Percentiles rank a stretch among this genome's conserved stretches.
Evolutionary conservation across 2,329 filamentous ascomycete species (phyloP).

Genomic region (Ceratocystis eucalypticola): DNA sequence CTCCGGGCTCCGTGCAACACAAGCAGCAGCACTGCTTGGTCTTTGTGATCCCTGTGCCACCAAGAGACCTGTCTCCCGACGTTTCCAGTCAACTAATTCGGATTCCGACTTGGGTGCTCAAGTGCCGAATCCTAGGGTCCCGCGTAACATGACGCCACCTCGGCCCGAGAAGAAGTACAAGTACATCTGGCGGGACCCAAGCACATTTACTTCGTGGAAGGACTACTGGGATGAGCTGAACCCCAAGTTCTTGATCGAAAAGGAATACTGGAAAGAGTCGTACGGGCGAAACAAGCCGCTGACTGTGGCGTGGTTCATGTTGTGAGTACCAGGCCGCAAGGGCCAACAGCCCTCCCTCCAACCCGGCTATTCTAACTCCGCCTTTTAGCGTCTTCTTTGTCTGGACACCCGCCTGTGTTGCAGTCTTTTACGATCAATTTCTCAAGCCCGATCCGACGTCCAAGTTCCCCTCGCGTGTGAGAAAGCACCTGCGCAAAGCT

Average conservation of each 20-base stretch:
- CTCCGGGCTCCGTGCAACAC: background rate
- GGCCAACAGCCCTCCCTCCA: background rate
- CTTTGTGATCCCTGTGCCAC: background rate
- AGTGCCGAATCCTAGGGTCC: constrained; percentile 13
- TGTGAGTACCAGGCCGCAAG: constrained; percentile 8
- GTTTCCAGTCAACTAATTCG: constrained; percentile 8
- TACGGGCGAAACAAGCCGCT: constrained; percentile 9
- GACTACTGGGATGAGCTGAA: constrained; percentile 13
- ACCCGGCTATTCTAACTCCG: background rate
- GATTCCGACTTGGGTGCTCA: background rate
- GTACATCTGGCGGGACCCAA: constrained; percentile 11
- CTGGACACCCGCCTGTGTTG: constrained; percentile 2
- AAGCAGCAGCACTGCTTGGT: background rate
- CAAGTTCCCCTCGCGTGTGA: constrained; percentile 15
- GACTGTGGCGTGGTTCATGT: constrained; percentile 12
- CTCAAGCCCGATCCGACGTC: constrained; percentile 13
- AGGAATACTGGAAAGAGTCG: constrained; percentile 15
- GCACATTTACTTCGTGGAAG: constrained; percentile 7
- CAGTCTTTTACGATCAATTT: constrained; percentile 12
- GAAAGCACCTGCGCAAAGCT: constrained; percentile 17
- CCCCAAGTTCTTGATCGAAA: constrained; percentile 15
- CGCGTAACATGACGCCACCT: background rate
- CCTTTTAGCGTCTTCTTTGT: constrained; percentile 4
- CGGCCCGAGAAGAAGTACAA: constrained; percentile 11
- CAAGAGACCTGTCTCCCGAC: background rate